phyloP scores from a whole-genome alignment of 345 rosid species.

The Nephelium lappaceum region DNA sequence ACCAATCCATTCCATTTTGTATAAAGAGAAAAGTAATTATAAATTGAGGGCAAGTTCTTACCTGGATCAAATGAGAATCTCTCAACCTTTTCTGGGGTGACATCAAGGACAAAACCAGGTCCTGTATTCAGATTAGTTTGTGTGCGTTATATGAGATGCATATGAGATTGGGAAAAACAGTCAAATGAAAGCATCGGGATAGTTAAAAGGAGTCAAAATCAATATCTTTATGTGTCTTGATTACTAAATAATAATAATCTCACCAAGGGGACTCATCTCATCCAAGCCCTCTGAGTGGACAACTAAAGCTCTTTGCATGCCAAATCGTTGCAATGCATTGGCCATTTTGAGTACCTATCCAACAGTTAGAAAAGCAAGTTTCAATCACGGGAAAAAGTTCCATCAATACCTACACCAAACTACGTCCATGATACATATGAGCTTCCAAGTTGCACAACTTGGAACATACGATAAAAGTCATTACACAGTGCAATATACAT shows the following conservation, averaged over 20 bases:
- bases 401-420: neutral
- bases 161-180: neutral
- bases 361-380: slow-evolving; percentile 13
- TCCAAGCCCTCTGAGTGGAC: slow-evolving; percentile 96
- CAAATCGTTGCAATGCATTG: slow-evolving; percentile 81
- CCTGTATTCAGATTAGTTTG: slow-evolving; percentile 43
- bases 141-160: slow-evolving; percentile 1
- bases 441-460: neutral
- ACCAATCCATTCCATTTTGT: neutral
- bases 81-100: slow-evolving; percentile 67
- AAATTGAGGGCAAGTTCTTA: slow-evolving; percentile 33
- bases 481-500: neutral
- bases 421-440: slow-evolving; percentile 2
- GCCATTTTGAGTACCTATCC: slow-evolving; percentile 91
- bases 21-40: neutral
- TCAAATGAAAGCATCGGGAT: neutral
- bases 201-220: slow-evolving; percentile 6
- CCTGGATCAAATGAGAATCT: slow-evolving; percentile 88
- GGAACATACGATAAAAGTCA: no score
- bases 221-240: neutral
- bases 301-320: slow-evolving; percentile 90
- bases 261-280: slow-evolving; percentile 96
- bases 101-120: slow-evolving; percentile 71
- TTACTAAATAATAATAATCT: slow-evolving; percentile 20
- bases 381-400: slow-evolving; percentile 1